Evolutionary conservation across 108 stramenopile species (phyloP), one percentile per base, ranked within the genome.

Genomic region (Hondaea fermentalgiana): DNA sequence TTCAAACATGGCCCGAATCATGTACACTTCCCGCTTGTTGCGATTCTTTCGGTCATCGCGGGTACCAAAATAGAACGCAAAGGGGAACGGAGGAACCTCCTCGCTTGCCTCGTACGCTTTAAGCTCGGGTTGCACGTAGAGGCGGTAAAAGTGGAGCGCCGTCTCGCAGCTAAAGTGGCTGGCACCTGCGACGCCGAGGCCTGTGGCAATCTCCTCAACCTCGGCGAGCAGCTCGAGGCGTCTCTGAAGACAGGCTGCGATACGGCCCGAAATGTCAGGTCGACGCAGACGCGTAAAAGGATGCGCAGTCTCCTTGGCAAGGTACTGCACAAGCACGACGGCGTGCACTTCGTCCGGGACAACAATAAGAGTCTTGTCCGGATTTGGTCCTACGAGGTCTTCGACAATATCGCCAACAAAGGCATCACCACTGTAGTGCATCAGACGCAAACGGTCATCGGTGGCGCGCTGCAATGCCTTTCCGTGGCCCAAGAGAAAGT

Each of bases 1-100:
- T 28, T 89, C 92, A 88, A 99, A 99, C 58, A 98, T 90, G 6
- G 88, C 89, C n/a, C 93, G 87, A 60, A 98, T 29, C 58, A 92
- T 72, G 28, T 58, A 53, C 49, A 83, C 51, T 47, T 53, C 51
- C 19, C 45, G 45, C 49, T 47, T 53, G 51, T 83, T 83, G 3
- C 76, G 76, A 3, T 47, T 14, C n/a, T 47, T 53, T 47, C n/a
- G 6, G 76, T 83, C 76, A 3, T 83, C 76, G 45, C 76, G 45
- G 51, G 16, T 23, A 35, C 51, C 76, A 53, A 83, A 83, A 35
- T 53, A 83, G 4, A 83, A 83, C 76, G 76, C 76, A 53, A 83
- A 83, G 17, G 76, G 76, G 76, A 83, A 83, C 42, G 64, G 21
- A 6, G 76, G 76, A 23, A 47, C 76, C 23, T n/a, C 45, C 45